phyloP scores from a whole-genome alignment of 345 rosid genomes.

The Psidium guajava region DNA sequence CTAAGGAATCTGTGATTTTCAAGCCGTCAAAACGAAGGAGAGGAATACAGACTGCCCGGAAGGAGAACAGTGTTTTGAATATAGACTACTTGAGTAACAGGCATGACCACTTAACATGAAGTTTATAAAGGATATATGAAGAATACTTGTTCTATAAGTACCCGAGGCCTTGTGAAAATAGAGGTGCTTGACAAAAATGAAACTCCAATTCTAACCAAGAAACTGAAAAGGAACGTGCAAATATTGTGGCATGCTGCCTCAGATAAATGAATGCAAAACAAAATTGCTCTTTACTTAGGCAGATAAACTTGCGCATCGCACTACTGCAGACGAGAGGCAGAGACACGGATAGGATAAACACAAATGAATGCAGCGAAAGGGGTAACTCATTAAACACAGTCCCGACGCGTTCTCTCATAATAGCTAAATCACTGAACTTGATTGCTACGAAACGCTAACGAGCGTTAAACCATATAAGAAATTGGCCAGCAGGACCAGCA shows the following conservation, averaged over 20 bases:
- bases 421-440: not conserved
- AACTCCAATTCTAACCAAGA: not conserved
- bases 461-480: not conserved
- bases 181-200: not conserved
- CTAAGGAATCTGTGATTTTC: not conserved
- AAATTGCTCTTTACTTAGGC: not conserved
- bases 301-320: not conserved
- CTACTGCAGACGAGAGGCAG: not conserved
- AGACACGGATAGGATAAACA: not conserved
- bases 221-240: not conserved
- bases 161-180: not conserved
- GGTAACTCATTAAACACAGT: not conserved
- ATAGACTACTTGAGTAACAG: not conserved
- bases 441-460: not conserved
- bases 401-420: not conserved
- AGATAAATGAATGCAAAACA: not conserved
- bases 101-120: not conserved
- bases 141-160: not conserved
- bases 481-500: not conserved
- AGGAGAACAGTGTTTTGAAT: not conserved
- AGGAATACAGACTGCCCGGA: not conserved
- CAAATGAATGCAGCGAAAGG: not conserved
- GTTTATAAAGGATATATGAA: not conserved
- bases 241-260: not conserved
- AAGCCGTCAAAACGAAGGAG: not conserved